Conservation (phyloP, 441 rosid species). For the Geranium incanum region DNA sequence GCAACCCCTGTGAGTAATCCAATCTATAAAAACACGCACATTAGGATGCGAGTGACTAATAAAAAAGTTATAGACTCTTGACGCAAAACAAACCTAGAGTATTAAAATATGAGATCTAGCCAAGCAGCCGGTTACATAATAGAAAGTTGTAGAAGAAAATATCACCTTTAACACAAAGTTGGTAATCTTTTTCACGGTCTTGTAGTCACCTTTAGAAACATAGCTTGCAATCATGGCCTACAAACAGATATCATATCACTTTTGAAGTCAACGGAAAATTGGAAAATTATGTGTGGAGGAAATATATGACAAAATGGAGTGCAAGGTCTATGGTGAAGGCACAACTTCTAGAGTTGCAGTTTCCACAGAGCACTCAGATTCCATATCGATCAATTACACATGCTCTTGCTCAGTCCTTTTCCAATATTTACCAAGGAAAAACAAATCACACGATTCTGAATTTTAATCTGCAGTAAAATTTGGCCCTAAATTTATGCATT, state of each 20-base stretch:
- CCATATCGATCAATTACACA: neutral
- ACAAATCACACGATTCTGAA: neutral
- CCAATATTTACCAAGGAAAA: neutral
- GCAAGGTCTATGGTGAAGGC: neutral
- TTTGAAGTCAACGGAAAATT: conserved; percentile 12
- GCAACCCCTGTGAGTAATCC: conserved; percentile 61
- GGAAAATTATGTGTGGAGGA: neutral
- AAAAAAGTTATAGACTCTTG: neutral
- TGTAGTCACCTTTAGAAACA: conserved; percentile 60
- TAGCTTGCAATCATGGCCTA: conserved; percentile 83
- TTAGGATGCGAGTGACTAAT: neutral
- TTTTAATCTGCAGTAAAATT: neutral
- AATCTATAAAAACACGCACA: conserved; percentile 41
- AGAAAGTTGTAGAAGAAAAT: conserved; percentile 16
- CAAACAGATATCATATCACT: conserved; percentile 15
- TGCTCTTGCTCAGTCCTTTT: neutral
- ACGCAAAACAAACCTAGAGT: conserved; percentile 2
- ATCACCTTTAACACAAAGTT: conserved; percentile 65
- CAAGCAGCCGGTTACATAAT: neutral
- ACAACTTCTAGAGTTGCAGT: neutral
- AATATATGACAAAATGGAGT: neutral
- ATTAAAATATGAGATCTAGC: neutral
- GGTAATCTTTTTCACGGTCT: conserved; percentile 57
- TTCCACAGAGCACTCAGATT: neutral
- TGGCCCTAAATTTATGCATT: neutral